A percentile compares a stretch with the other conserved stretches of the same genome.
Evolutionary conservation across 2,329 filamentous ascomycete genomes (phyloP).

Genomic region (Cladosporium oxysporum): DNA sequence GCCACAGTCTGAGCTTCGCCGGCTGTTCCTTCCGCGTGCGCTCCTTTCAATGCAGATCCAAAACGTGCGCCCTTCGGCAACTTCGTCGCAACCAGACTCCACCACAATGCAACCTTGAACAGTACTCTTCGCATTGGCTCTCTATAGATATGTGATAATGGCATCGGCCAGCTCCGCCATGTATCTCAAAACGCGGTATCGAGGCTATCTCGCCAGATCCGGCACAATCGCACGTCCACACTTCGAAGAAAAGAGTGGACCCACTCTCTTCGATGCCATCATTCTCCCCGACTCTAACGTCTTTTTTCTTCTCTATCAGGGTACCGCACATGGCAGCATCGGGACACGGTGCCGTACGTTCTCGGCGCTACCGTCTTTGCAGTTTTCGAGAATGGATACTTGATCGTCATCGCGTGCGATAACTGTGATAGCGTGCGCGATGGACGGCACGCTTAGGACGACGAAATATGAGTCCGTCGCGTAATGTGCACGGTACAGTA

Average conservation of each 20-base stretch:
- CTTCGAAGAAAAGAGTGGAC: not conserved
- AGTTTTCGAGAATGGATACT: not conserved
- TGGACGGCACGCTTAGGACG: not conserved
- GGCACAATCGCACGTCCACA: not conserved
- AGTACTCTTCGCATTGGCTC: not conserved
- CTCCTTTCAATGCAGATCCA: not conserved
- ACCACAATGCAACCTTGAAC: constrained; percentile 1
- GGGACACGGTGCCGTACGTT: not conserved
- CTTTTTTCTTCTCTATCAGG: constrained; percentile 11
- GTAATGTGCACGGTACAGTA: not conserved
- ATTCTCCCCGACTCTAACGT: constrained; percentile 5
- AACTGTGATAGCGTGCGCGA: not conserved
- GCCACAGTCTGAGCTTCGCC: not conserved
- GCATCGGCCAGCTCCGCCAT: not conserved
- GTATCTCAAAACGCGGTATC: not conserved
- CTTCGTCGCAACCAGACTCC: not conserved
- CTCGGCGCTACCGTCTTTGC: not conserved
- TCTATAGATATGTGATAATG: not conserved
- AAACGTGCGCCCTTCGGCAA: not conserved
- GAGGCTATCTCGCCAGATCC: not conserved
- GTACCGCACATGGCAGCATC: not conserved
- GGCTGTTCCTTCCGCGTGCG: not conserved
- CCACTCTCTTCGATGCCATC: constrained; percentile 4
- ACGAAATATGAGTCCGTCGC: not conserved
- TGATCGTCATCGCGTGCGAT: constrained; percentile 5